Base-by-base conservation (phyloP, 179 eudicot genomes). In the Drosera spatulata region DNA sequence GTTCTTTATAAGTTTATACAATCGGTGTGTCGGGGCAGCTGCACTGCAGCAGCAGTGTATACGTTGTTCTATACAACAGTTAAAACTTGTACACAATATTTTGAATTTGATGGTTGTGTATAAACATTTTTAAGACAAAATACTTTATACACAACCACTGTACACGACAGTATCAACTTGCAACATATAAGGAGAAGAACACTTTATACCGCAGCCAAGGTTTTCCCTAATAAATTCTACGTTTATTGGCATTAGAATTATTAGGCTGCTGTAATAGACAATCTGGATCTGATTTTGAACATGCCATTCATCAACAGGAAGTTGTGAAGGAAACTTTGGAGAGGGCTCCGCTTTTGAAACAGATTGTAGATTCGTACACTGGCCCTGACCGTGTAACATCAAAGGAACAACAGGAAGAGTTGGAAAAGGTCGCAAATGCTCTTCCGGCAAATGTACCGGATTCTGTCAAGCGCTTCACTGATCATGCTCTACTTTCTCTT, bases 311-410 rank as follows among this genome's bases (percentile, higher is more conserved):
- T 58, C 59, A 39, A 9, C 72, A 86, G 97, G 83, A 84, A 78
- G 75, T 55, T 44, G 65, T 89, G 60, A 67, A 82, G 65, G 95
- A 81, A 62, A 77, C 91, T 41, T 89, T 86, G 99, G 66, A 79
- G 63, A 78, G 33, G 5, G 93, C 86, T 41, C 99, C 99, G 59
- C 71, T 84, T 56, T 52, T 86, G 69, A 80, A 89, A 85, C 73
- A 77, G 67, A 75, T 89, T 57, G 95, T 86, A 39, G 91, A 93
- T 70, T 61, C 73, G 63, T 84, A 86, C 56, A 66, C 81, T 69
- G 96, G 99, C 64, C 96, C 95, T 41, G 86, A 86, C 60, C 79
- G 73, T 66, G 85, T 84, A 8, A 93, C 95, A 66, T 93, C 96
- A 56, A 89, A 75, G 75, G 77, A 82, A 75, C 93, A 93, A 67